phyloP scores from a whole-genome alignment of 2,329 filamentous ascomycete genomes.

The Aureobasidium sp. region DNA sequence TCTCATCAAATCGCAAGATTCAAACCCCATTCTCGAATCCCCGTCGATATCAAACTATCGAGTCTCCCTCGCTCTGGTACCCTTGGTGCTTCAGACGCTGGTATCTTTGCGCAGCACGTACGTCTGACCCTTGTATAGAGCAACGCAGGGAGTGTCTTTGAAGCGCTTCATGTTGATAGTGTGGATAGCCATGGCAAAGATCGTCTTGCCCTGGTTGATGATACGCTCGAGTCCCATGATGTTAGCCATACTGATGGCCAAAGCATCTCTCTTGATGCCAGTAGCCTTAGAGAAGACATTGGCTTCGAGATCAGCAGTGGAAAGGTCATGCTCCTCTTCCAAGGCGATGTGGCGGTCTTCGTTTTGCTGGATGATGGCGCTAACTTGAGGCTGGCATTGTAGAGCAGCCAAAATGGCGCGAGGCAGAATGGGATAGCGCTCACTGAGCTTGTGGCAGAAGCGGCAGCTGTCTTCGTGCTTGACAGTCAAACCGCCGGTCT shows the following conservation, averaged over 20 bases:
- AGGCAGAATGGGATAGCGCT: not conserved
- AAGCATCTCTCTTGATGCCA: not conserved
- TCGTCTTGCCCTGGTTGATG: not conserved
- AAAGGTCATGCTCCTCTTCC: not conserved
- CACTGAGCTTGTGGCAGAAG: not conserved
- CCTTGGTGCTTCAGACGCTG: not conserved
- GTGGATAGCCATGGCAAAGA: not conserved
- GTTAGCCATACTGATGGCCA: not conserved
- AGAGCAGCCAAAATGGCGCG: not conserved
- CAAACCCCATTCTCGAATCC: not conserved
- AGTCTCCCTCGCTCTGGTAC: not conserved
- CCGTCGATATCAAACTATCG: not conserved
- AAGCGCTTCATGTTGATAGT: constrained; percentile 6
- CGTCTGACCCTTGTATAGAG: not conserved
- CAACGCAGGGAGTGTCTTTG: not conserved
- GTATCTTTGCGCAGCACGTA: not conserved
- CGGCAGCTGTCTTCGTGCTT: not conserved
- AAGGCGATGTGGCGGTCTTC: not conserved
- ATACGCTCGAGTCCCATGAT: not conserved
- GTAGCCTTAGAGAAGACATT: not conserved
- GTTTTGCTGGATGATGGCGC: not conserved
- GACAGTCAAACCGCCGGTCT: not conserved
- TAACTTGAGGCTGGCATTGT: not conserved
- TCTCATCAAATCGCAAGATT: not conserved
- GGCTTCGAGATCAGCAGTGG: not conserved